Evolutionary conservation across 176 grass and related monocot species (phyloP).

Genomic region (maize (Zea mays)): Zm-B73-REFERENCE-NAM-5.0 NC_050102.1:25310501-25311000

Average conservation of each 20-base stretch:
- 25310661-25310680: not conserved
- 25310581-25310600: conserved; percentile 8
- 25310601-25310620: not conserved
- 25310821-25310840: not conserved
- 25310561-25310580: not conserved
- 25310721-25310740: conserved; percentile 5
- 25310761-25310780: not conserved
- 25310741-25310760: not conserved
- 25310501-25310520: conserved; percentile 45
- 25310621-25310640: not conserved
- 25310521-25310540: conserved; percentile 53
- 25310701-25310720: not conserved
- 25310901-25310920: not conserved
- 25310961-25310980: not conserved
- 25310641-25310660: not conserved
- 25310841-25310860: not conserved
- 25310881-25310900: not conserved
- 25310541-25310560: conserved; percentile 40
- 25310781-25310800: not conserved
- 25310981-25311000: too few relatives aligned
- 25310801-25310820: not conserved
- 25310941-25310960: not conserved
- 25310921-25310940: not conserved
- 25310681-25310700: not conserved
- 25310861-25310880: not conserved